Conservation (phyloP, 345 rosid genomes). For the Hibiscus mutabilis region DNA sequence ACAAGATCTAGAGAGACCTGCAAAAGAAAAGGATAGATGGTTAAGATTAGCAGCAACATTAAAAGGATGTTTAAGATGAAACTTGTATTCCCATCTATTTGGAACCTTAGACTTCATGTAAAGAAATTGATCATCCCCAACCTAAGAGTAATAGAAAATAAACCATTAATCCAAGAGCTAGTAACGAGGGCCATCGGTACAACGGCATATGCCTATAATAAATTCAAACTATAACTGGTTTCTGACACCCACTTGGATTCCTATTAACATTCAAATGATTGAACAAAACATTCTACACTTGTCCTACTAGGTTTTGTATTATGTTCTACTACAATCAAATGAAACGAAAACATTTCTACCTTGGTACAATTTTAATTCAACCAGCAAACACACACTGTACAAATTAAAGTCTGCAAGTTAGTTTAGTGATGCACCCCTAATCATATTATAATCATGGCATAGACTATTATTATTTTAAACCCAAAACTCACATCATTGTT, state of each 20-base stretch:
- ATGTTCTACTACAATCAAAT: background rate
- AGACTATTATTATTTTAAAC: background rate
- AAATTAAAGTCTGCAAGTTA: background rate
- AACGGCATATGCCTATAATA: background rate
- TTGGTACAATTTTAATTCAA: background rate
- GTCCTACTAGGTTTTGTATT: background rate
- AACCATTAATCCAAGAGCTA: background rate
- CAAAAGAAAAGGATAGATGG: conserved; percentile 21
- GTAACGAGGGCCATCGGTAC: background rate
- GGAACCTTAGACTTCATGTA: background rate
- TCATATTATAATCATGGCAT: background rate
- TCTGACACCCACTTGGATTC: conserved; percentile 1
- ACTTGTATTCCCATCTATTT: background rate
- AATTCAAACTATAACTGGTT: background rate
- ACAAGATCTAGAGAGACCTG: conserved; percentile 97
- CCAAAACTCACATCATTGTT: background rate
- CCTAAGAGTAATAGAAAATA: background rate
- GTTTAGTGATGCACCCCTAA: background rate
- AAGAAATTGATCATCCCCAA: background rate
- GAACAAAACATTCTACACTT: background rate
- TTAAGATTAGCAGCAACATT: background rate
- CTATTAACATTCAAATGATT: conserved; percentile 2
- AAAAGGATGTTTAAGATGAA: conserved; percentile 1
- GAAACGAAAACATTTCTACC: conserved; percentile 1
- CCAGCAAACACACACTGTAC: background rate